Evolutionary conservation across 2,329 filamentous ascomycete species (phyloP).

Genomic region (Diaporthe caulivora): DNA sequence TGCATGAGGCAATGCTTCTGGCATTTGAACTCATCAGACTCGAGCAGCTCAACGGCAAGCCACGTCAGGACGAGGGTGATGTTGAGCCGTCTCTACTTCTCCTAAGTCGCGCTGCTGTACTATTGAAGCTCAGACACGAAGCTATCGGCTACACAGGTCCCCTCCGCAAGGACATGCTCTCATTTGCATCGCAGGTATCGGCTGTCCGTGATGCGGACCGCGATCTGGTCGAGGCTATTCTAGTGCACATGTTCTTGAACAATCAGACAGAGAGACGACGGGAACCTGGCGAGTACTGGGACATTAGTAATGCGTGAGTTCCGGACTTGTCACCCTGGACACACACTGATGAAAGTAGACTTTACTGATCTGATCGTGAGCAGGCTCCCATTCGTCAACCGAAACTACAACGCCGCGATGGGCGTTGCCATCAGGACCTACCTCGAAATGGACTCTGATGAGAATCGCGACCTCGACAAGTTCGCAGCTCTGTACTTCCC

Average conservation of each 20-base stretch:
- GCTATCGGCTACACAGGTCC: constrained; percentile 94
- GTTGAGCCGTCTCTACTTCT: constrained; percentile 85
- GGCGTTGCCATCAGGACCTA: constrained; percentile 39
- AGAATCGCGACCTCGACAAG: constrained; percentile 44
- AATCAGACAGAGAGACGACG: constrained; percentile 81
- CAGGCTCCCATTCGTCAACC: constrained; percentile 39
- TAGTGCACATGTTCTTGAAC: constrained; percentile 83
- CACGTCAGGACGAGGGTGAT: constrained; percentile 72
- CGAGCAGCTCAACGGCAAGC: constrained; percentile 79
- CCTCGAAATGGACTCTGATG: constrained; percentile 37
- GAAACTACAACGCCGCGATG: constrained; percentile 39
- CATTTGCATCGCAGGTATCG: constrained; percentile 86
- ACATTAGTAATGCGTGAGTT: constrained; percentile 80
- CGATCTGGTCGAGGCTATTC: constrained; percentile 85
- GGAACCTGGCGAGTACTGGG: constrained; percentile 66
- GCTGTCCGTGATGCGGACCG: constrained; percentile 83
- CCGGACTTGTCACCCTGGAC: background rate
- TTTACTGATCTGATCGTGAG: constrained; percentile 24
- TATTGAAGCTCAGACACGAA: constrained; percentile 85
- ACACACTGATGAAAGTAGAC: background rate
- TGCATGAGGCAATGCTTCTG: constrained; percentile 84
- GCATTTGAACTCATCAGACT: constrained; percentile 88
- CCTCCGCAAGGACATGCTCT: constrained; percentile 88
- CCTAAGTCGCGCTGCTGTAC: constrained; percentile 86
- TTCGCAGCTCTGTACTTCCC: constrained; percentile 56